Conservation (phyloP, 805 yeast genomes). For the Wickerhamomyces canadensis region DNA sequence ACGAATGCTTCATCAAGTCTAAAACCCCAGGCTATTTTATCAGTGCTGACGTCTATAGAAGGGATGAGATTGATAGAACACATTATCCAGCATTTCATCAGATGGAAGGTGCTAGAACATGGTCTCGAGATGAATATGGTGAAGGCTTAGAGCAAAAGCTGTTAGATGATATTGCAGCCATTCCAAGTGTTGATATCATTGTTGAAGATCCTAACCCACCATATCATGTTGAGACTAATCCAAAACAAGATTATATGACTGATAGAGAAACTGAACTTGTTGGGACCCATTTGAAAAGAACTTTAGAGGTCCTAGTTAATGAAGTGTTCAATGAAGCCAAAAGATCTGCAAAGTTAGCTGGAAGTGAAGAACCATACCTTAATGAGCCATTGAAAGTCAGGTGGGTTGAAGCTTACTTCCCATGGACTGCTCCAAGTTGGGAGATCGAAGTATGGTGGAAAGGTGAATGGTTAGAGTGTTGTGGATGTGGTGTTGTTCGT, state of each 20-base stretch:
- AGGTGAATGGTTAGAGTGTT: slow-evolving; percentile 95
- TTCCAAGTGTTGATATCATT: slow-evolving; percentile 63
- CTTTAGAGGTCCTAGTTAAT: slow-evolving; percentile 77
- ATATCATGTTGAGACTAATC: slow-evolving; percentile 53
- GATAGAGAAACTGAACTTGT: slow-evolving; percentile 64
- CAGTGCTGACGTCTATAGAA: slow-evolving; percentile 91
- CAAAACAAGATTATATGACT: slow-evolving; percentile 75
- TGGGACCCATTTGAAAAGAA: slow-evolving; percentile 74
- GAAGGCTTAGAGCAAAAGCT: slow-evolving; percentile 39
- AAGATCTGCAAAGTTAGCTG: slow-evolving; percentile 53
- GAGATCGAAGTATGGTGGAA: slow-evolving; percentile 99
- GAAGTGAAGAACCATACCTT: slow-evolving; percentile 52
- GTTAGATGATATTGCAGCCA: slow-evolving; percentile 50
- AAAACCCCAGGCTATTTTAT: slow-evolving; percentile 84
- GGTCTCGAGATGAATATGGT: slow-evolving; percentile 49
- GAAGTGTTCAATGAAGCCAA: slow-evolving; percentile 75
- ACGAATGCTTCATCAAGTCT: slow-evolving; percentile 65
- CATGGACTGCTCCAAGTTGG: slow-evolving; percentile 99
- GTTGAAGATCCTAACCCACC: slow-evolving; percentile 72
- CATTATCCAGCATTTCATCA: slow-evolving; percentile 98
- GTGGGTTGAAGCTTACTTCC: slow-evolving; percentile 95
- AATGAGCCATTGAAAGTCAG: slow-evolving; percentile 77
- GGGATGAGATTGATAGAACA: slow-evolving; percentile 92
- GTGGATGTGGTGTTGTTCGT: slow-evolving; percentile 91
- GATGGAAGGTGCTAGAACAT: slow-evolving; percentile 91